phyloP scores from a whole-genome alignment of 1,284 basidiomycete genomes.

The Sanghuangporus sanghuang region DNA sequence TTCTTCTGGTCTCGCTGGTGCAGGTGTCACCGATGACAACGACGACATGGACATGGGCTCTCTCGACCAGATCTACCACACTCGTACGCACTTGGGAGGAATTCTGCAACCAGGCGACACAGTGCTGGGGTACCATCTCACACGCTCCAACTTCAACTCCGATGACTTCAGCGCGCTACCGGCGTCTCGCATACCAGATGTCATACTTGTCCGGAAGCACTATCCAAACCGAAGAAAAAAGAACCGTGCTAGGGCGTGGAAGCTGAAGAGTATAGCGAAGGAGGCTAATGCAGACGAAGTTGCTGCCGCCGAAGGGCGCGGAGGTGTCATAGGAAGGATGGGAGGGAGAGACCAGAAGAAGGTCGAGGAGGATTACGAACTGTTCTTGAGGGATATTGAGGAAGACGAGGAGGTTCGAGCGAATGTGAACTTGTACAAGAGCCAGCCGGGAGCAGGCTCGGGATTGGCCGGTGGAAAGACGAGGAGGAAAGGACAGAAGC shows the following conservation, averaged over 20 bases:
- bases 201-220: constrained; percentile 92
- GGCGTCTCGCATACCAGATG: constrained; percentile 77
- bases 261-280: constrained; percentile 90
- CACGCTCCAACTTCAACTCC: constrained; percentile 90
- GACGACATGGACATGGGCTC: constrained; percentile 48
- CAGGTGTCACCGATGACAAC: constrained; percentile 49
- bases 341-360: constrained; percentile 91
- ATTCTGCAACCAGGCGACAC: constrained; percentile 96
- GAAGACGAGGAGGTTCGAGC: constrained; percentile 93
- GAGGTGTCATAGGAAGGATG: constrained; percentile 83
- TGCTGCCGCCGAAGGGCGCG: constrained; percentile 45
- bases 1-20: constrained; percentile 38
- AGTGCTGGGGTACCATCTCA: constrained; percentile 87
- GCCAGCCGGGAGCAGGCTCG: constrained; percentile 41
- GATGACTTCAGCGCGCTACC: constrained; percentile 79
- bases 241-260: constrained; percentile 82
- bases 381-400: constrained; percentile 93
- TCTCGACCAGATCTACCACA: constrained; percentile 85
- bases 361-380: constrained; percentile 95
- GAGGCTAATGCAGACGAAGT: constrained; percentile 83
- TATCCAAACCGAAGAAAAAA: constrained; percentile 96
- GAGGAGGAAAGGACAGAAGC: constrained; percentile 37
- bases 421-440: constrained; percentile 86
- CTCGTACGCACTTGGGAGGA: constrained; percentile 91
- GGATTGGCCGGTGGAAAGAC: constrained; percentile 45